Evolutionary conservation across 1,139 yeast species (phyloP).

Genomic region (Scheffersomyces lignicola): DNA sequence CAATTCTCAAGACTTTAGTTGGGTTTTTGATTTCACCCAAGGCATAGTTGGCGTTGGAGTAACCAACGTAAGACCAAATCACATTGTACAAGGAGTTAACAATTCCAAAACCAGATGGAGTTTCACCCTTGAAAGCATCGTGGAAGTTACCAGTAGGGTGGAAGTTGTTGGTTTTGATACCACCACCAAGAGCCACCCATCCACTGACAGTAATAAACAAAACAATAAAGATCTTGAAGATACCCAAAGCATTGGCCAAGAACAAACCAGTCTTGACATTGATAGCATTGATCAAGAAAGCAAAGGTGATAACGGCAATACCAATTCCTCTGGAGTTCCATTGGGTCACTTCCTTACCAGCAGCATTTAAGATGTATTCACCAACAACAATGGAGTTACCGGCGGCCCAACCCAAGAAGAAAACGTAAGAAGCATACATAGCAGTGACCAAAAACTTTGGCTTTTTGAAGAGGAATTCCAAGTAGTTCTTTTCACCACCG

Average conservation of each 20-base stretch:
- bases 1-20: slow-evolving; percentile 38
- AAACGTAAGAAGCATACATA: slow-evolving; percentile 74
- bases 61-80: slow-evolving; percentile 78
- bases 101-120: slow-evolving; percentile 73
- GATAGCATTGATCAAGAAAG: slow-evolving; percentile 63
- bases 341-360: slow-evolving; percentile 63
- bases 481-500: slow-evolving; percentile 86
- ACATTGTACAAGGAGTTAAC: slow-evolving; percentile 78
- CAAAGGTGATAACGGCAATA: slow-evolving; percentile 70
- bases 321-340: slow-evolving; percentile 82
- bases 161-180: slow-evolving; percentile 50
- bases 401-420: slow-evolving; percentile 84
- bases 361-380: slow-evolving; percentile 61
- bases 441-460: slow-evolving; percentile 73
- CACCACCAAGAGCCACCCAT: slow-evolving; percentile 80
- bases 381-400: slow-evolving; percentile 62
- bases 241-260: slow-evolving; percentile 67
- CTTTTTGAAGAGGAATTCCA: slow-evolving; percentile 67
- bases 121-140: slow-evolving; percentile 57
- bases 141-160: slow-evolving; percentile 58
- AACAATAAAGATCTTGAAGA: slow-evolving; percentile 69
- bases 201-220: slow-evolving; percentile 72
- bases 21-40: slow-evolving; percentile 72
- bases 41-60: slow-evolving; percentile 79
- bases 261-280: slow-evolving; percentile 66